Evolutionary conservation across 164 flowering plant species (phyloP), one percentile per base, ranked within the genome.

Genomic region (Pachysandra terminalis): DNA sequence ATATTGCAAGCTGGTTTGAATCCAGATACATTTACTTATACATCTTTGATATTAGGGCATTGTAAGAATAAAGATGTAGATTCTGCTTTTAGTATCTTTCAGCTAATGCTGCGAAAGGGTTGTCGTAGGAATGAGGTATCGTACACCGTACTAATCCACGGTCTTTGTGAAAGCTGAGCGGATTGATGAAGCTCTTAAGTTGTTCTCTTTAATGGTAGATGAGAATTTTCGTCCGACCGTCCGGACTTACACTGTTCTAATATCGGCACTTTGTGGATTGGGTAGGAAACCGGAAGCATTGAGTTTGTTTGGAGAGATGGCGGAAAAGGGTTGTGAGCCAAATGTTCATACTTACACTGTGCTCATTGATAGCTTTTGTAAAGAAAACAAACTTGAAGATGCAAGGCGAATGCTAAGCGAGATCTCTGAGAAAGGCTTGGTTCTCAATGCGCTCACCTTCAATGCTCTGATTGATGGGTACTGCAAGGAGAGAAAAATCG

Each of bases 401-500:
- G 92, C 90, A 0, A 73, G 73, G 40, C 70, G 59, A 25, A 8
- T 92, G 79, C 56, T 90, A 19, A 48, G 79, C 64, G 68, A 52
- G 61, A 85, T 91, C 80, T 59, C 61, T 16, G 81, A 75, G 74
- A 87, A 78, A 54, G 78, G 84, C 37, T 70, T 88, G 80, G 74
- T 72, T 68, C 91, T 87, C 19, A 80, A 37, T 74, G 91, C 85
- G 19, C 87, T 85, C n/a, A 85, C 98, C 17, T 90, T 87, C 77
- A 92, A 92, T 83, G 96, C 91, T 68, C 68, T 90, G 74, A 85
- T 92, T 74, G 77, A 84, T 84, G 96, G 96, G 27, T 86, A 85
- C 52, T 92, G 96, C 68, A 87, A 86, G 74, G 77, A 83, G 57
- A 89, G 88, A 41, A 74, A 68, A 71, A 56, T 74, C 19, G 91